These are phyloP conservation scores for Prillingera fragicola DNA, from an alignment of 1,284 basidiomycete genomes.

Conservation along the genomic window DNA sequence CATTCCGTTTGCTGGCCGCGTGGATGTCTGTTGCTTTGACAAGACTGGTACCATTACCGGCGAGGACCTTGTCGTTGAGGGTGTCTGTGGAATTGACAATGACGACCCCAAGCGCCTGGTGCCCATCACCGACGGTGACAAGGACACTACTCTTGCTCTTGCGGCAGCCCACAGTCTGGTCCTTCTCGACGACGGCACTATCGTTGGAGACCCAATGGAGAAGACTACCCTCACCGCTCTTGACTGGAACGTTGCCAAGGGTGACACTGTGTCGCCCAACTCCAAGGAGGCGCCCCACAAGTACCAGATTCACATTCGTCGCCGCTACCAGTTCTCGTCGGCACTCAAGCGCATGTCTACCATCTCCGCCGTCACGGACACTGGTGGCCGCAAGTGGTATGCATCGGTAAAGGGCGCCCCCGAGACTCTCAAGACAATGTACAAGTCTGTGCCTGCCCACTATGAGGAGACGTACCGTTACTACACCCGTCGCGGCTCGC, in stretches of 20 bases:
- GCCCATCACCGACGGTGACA: conserved; percentile 66
- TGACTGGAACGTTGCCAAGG: conserved; percentile 79
- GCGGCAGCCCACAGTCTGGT: conserved; percentile 95
- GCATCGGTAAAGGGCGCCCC: conserved; percentile 87
- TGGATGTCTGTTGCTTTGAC: conserved; percentile 96
- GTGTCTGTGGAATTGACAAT: conserved; percentile 72
- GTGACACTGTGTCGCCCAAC: conserved; percentile 63
- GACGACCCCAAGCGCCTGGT: conserved; percentile 63
- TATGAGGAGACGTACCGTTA: conserved; percentile 92
- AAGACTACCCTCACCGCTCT: conserved; percentile 90
- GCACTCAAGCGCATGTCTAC: conserved; percentile 95
- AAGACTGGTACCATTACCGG: conserved; percentile 97
- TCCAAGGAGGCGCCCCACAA: conserved; percentile 56
- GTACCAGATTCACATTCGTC: conserved; percentile 64
- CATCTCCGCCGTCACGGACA: conserved; percentile 60
- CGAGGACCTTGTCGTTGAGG: conserved; percentile 89
- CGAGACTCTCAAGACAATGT: conserved; percentile 86
- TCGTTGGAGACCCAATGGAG: conserved; percentile 99
- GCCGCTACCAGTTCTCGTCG: conserved; percentile 93
- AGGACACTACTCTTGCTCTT: conserved; percentile 78
- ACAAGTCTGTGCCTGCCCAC: conserved; percentile 61
- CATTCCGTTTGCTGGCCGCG: conserved; percentile 84
- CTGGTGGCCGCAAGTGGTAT: conserved; percentile 41
- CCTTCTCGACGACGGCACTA: conserved; percentile 75
- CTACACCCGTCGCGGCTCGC: conserved; percentile 82